These are phyloP conservation scores for Neurospora sp. DNA, from an alignment of 495 filamentous ascomycete species.

Conservation along the genomic window DNA sequence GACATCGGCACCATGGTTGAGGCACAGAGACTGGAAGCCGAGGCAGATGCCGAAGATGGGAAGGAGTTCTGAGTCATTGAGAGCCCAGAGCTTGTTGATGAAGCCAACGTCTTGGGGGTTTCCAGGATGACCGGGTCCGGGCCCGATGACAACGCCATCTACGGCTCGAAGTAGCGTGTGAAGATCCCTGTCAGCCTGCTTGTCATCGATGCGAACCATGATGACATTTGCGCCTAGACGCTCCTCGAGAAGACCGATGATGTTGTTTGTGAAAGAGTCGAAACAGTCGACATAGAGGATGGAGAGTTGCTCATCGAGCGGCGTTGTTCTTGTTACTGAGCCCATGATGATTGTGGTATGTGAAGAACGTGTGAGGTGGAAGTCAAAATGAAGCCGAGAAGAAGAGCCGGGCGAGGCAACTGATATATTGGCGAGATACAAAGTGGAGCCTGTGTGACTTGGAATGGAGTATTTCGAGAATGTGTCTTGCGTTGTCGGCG, in stretches of 20 bases:
- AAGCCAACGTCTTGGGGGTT: background rate
- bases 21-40: background rate
- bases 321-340: background rate
- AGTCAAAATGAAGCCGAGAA: background rate
- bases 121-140: background rate
- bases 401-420: background rate
- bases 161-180: background rate
- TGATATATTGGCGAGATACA: background rate
- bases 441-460: background rate
- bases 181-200: background rate
- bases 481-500: background rate
- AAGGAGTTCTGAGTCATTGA: background rate
- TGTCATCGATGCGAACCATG: background rate
- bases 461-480: background rate
- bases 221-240: background rate
- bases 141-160: background rate
- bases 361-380: background rate
- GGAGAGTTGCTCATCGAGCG: background rate
- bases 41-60: background rate
- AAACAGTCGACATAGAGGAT: background rate
- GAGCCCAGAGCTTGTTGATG: background rate
- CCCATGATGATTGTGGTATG: background rate
- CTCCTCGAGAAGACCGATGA: background rate
- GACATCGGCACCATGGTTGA: background rate
- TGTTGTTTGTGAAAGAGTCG: background rate